Base-by-base conservation (phyloP, 345 rosid genomes). In the Pistacia atlantica region DNA sequence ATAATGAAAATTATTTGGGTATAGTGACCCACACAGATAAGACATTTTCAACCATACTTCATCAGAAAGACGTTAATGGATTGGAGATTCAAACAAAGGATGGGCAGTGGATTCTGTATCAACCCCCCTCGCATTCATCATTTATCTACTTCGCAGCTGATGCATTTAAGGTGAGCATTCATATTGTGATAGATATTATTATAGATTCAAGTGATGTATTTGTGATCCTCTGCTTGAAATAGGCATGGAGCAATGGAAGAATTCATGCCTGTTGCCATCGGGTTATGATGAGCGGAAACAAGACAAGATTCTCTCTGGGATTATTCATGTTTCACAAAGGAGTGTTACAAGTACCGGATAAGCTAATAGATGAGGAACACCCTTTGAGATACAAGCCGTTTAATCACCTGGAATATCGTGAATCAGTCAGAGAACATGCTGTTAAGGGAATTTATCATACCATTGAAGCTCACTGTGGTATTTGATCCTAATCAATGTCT, bases 91-190 rank as follows among this genome's bases (percentile, higher is more conserved):
- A 84, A 63, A 75, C 85, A 45, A 85, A 76, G 75, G 85, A 75
- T 33, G 88, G 82, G 11, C 75, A 85, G 4, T 89, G 86, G 90
- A 79, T 90, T 8, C 61, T 64, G 35, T 79, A 87, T 0, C 67
- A 83, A 46, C 75, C 83, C 8, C 80, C 91, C 0, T 89, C 93
- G 48, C 10, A 35, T 18, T 82, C 92, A 17, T 86, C 91, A 9
- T 92, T 84, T 65, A 31, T 31, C 33, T 31, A 31, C 33, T 31
- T 31, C 25, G 89, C 93, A 1, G 94, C 93, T 2, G 90, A 89
- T 75, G 93, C 88, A 1, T 78, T 85, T 49, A 88, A 85, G 94
- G 93, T 90, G 64, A 49, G 57, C 18, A 4, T 31, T 31, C 33
- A 31, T 31, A 31, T 31, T 31, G 33, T 31, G 33, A 31, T 31